phyloP scores from a whole-genome alignment of 225 moss, liverwort and hornwort species.

The Antitrichia curtipendula region DNA sequence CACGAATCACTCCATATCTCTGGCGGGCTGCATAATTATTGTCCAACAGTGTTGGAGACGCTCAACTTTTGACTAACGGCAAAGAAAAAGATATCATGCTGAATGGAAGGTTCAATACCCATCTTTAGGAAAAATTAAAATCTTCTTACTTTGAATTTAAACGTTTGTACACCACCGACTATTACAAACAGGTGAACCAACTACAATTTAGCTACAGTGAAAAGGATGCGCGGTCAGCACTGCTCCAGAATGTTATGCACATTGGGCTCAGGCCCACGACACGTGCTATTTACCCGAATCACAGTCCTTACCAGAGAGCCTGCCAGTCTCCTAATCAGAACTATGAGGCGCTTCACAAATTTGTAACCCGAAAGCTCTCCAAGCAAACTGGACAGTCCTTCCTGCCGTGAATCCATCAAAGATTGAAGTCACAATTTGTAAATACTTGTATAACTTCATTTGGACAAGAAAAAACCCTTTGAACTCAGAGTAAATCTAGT shows the following conservation, averaged over 20 bases:
- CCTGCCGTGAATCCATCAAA: background rate
- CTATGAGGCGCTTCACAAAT: background rate
- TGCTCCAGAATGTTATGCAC: background rate
- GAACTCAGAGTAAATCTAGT: background rate
- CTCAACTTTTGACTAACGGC: background rate
- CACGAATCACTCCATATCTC: background rate
- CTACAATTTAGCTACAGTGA: background rate
- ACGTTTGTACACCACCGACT: too few relatives aligned
- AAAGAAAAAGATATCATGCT: background rate
- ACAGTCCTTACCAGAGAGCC: background rate
- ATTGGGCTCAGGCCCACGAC: background rate
- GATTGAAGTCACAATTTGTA: background rate
- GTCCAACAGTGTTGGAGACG: background rate
- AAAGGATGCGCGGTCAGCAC: background rate
- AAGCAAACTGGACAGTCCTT: conserved; percentile 23
- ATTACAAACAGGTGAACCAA: background rate
- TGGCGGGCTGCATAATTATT: too few relatives aligned
- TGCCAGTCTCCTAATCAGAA: background rate
- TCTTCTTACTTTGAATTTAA: too few relatives aligned
- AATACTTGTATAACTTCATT: background rate
- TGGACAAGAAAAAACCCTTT: background rate
- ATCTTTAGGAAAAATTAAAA: background rate
- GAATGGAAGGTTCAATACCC: too few relatives aligned
- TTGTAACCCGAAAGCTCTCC: conserved; percentile 6
- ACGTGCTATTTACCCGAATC: background rate